These are phyloP conservation scores for Babesia divergens DNA, from an alignment of 169 alveolate species.

Conservation along the genomic window DNA sequence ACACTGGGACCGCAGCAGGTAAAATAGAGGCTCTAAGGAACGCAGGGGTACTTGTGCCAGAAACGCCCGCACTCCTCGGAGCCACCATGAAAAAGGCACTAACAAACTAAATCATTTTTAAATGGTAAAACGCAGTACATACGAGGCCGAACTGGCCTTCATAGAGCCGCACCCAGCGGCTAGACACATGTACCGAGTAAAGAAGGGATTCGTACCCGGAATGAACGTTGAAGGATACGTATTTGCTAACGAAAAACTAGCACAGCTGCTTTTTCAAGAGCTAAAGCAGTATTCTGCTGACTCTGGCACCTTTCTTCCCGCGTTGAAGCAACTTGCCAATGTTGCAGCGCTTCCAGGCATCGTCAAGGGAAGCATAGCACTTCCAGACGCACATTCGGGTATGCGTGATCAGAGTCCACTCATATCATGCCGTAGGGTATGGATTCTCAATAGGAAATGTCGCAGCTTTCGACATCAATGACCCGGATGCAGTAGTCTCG, in stretches of 20 bases:
- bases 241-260: constrained; percentile 75
- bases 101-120: neutral
- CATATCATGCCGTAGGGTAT: constrained; percentile 66
- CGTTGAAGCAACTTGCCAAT: constrained; percentile 84
- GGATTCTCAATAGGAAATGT: constrained; percentile 89
- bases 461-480: constrained; percentile 86
- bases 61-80: constrained; percentile 89
- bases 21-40: constrained; percentile 86
- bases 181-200: constrained; percentile 60
- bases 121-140: constrained; percentile 13
- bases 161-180: constrained; percentile 14
- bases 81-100: constrained; percentile 50
- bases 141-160: constrained; percentile 30
- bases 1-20: constrained; percentile 95
- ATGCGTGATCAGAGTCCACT: neutral
- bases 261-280: constrained; percentile 73
- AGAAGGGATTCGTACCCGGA: constrained; percentile 79
- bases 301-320: constrained; percentile 82
- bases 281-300: constrained; percentile 53
- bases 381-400: constrained; percentile 86
- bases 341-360: constrained; percentile 88
- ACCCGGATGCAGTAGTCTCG: constrained; percentile 79
- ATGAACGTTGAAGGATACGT: constrained; percentile 82
- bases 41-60: constrained; percentile 88
- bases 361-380: constrained; percentile 79